Conservation (phyloP, 2,329 filamentous ascomycete genomes). For the Ophiosphaerella narmari region DNA sequence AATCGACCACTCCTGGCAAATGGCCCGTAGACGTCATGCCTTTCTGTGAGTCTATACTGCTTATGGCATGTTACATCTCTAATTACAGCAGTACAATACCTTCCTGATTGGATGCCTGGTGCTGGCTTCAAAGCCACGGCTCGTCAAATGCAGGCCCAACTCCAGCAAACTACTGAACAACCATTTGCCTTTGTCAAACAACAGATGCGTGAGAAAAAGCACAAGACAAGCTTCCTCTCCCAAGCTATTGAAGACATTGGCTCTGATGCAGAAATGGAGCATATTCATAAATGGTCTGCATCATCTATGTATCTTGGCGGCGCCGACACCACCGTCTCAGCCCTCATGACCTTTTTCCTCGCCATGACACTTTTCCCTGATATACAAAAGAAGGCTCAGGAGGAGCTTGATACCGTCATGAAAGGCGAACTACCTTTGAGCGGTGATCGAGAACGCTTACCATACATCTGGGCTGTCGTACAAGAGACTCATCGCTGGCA, state of each 20-base stretch:
- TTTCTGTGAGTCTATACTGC: conserved; percentile 34
- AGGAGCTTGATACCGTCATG: conserved; percentile 55
- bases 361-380: conserved; percentile 57
- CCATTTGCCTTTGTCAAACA: conserved; percentile 53
- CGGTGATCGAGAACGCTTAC: conserved; percentile 52
- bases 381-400: conserved; percentile 54
- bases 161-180: conserved; percentile 40
- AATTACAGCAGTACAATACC: conserved; percentile 35
- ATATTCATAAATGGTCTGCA: conserved; percentile 49
- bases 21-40: conserved; percentile 56
- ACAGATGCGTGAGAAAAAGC: conserved; percentile 41
- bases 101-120: conserved; percentile 56
- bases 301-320: conserved; percentile 51
- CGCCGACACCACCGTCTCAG: conserved; percentile 53
- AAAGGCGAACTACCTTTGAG: conserved; percentile 55
- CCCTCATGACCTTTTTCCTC: conserved; percentile 53
- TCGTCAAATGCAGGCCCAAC: conserved; percentile 39
- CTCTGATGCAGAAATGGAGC: conserved; percentile 38
- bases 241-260: conserved; percentile 44
- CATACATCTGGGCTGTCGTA: conserved; percentile 41
- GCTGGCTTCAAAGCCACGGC: conserved; percentile 52
- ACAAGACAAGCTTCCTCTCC: conserved; percentile 49
- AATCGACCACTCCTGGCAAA: conserved; percentile 48
- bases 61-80: background rate
- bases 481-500: conserved; percentile 54